These are phyloP conservation scores for Neurospora sp. DNA, from an alignment of 495 filamentous ascomycete species.

Conservation along the genomic window DNA sequence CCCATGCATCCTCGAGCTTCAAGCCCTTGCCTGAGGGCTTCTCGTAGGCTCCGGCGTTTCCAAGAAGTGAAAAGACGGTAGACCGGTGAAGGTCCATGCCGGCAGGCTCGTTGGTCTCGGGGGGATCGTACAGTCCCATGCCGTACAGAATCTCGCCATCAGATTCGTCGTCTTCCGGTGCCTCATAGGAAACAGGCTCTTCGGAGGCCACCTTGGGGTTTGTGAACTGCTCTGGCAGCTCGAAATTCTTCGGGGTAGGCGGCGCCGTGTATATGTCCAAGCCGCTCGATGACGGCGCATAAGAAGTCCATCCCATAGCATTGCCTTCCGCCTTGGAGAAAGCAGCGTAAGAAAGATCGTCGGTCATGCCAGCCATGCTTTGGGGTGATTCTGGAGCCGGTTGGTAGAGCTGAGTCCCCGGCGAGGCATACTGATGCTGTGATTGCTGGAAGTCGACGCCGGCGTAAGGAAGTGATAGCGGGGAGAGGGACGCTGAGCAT, in stretches of 20 bases:
- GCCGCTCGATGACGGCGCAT: conserved; percentile 19
- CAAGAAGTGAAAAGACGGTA: conserved; percentile 40
- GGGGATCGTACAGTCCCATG: conserved; percentile 73
- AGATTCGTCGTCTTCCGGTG: conserved; percentile 34
- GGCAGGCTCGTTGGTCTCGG: conserved; percentile 30
- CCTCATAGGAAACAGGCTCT: conserved; percentile 33
- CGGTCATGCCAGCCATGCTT: not conserved
- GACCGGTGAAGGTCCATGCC: conserved; percentile 34
- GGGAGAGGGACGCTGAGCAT: conserved; percentile 27
- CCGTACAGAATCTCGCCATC: conserved; percentile 66
- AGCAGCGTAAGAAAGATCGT: conserved; percentile 10
- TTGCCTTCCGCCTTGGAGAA: conserved; percentile 8
- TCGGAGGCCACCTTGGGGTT: conserved; percentile 31
- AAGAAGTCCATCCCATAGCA: conserved; percentile 31
- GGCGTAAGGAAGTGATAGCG: conserved; percentile 28
- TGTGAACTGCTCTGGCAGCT: conserved; percentile 8
- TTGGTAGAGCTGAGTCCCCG: conserved; percentile 2
- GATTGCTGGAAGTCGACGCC: conserved; percentile 8
- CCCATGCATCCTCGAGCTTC: conserved; percentile 78
- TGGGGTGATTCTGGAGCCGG: not conserved
- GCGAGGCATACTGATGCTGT: not conserved
- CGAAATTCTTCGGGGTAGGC: conserved; percentile 51
- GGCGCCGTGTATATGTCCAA: conserved; percentile 38
- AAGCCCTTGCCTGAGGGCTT: conserved; percentile 55
- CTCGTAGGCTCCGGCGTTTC: conserved; percentile 22